Percentiles rank a stretch among this genome's conserved stretches.
phyloP scores from a whole-genome alignment of 306 rosid genomes.

The Inga leiocalycina region DNA sequence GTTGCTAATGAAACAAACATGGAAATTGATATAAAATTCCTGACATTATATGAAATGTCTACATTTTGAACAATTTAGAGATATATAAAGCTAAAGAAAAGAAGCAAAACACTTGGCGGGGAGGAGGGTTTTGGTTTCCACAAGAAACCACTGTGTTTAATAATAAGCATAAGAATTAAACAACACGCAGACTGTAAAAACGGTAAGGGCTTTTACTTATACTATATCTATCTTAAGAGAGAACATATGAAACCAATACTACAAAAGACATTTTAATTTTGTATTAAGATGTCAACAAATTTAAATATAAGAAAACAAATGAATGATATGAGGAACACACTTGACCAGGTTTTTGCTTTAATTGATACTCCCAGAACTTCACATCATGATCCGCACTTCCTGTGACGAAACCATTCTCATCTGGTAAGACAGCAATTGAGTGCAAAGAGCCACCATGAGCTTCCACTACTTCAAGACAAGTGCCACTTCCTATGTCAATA shows the following conservation, averaged over 20 bases:
- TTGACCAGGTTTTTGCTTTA: constrained; percentile 70
- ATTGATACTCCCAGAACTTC: constrained; percentile 89
- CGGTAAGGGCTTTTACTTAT: neutral
- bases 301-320: neutral
- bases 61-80: constrained; percentile 8
- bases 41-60: constrained; percentile 1
- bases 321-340: constrained; percentile 53
- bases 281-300: neutral
- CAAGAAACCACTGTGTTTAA: neutral
- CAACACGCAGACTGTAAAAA: neutral
- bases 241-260: neutral
- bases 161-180: constrained; percentile 11
- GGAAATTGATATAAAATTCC: neutral
- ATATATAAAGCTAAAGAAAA: neutral
- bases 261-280: neutral
- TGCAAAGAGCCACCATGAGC: constrained; percentile 85
- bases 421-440: constrained; percentile 72
- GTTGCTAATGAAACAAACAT: constrained; percentile 27
- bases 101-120: neutral
- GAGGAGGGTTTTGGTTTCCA: neutral
- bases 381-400: constrained; percentile 95
- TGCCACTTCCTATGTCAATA: constrained; percentile 85
- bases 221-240: neutral
- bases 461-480: constrained; percentile 74
- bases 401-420: constrained; percentile 78